These are phyloP conservation scores for Termitomyces sp. DNA, from an alignment of 768 basidiomycete genomes.

Conservation along the genomic window DNA sequence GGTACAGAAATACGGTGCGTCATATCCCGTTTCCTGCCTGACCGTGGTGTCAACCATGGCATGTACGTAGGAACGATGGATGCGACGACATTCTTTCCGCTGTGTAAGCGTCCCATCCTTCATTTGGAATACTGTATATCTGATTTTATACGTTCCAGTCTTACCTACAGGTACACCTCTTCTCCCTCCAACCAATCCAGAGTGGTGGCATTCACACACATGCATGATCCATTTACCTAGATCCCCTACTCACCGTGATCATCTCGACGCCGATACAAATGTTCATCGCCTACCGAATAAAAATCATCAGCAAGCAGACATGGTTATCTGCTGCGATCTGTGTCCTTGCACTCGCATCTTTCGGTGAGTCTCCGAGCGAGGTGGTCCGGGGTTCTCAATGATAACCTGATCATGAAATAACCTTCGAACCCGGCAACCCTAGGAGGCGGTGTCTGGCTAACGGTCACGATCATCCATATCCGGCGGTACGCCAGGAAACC, in stretches of 20 bases:
- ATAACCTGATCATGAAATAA: no score
- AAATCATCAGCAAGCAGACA: slow-evolving; percentile 33
- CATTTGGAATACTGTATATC: neutral
- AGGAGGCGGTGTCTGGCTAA: slow-evolving; percentile 44
- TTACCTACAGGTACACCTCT: slow-evolving; percentile 17
- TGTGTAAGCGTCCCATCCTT: slow-evolving; percentile 17
- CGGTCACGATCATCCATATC: slow-evolving; percentile 27
- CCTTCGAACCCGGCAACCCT: neutral
- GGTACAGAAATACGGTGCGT: slow-evolving; percentile 35
- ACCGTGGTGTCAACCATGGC: no score
- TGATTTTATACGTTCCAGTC: slow-evolving; percentile 14
- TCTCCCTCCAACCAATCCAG: neutral
- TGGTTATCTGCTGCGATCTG: slow-evolving; percentile 29
- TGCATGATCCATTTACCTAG: no score
- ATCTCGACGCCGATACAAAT: slow-evolving; percentile 44
- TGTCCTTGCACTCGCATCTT: slow-evolving; percentile 30
- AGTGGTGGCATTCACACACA: neutral
- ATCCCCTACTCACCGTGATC: slow-evolving; percentile 25
- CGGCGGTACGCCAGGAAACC: slow-evolving; percentile 36
- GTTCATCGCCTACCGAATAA: slow-evolving; percentile 42
- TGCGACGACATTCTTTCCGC: slow-evolving; percentile 32
- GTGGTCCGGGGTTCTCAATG: no score
- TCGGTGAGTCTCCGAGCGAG: no score
- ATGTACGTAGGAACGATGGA: slow-evolving; percentile 23
- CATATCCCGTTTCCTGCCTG: neutral